Base-by-base conservation (phyloP, 2,329 filamentous ascomycete species). In the Aspergillus hortae region DNA sequence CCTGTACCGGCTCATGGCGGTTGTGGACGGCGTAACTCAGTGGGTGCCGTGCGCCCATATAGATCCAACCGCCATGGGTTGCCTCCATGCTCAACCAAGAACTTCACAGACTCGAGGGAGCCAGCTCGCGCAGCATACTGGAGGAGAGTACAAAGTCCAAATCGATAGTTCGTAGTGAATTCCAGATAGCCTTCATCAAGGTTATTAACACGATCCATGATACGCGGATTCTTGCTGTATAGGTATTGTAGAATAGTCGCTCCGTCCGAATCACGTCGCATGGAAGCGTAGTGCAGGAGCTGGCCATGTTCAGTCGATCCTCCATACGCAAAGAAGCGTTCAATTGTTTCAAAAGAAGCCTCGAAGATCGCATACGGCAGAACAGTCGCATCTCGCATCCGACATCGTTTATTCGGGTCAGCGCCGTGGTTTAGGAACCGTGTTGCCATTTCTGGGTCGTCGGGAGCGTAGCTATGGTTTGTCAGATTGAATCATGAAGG, bases 371-470 rank as follows among this genome's bases (percentile, higher is more conserved):
- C 51, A 30, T 46, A 53, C 10, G 51, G 49, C 1, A 49, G 30
- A 4, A 46, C 46, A 10, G 51, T 53, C 17, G 15, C 46, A 33
- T 53, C 46, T 21, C 51, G 51, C 15, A 49, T 14, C 12, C 10
- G 35, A 35, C 46, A 49, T 5, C 40, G 38, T 52, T 52, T 48
- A 25, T 53, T 53, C 2, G 51, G 51, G 38, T 53, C 27, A n/a
- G 51, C 51, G 36, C 51, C 51, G 42, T 36, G 46, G n/a, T 46
- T 14, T 21, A 53, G 23, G 36, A 53, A 53, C 51, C 41, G 49
- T 23, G 11, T 30, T 12, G 42, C 17, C 9, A 53, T 46, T 6
- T 45, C 42, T 23, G 5, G 9, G 23, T 53, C 43, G 6, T 53
- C 15, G 23, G 49, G 33, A n/a, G 51, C 40, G 25, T 53, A 49